Evolutionary conservation across 2,329 filamentous ascomycete species (phyloP), one percentile per base, ranked within the genome.

Genomic region (Albifimbria verrucaria): DNA sequence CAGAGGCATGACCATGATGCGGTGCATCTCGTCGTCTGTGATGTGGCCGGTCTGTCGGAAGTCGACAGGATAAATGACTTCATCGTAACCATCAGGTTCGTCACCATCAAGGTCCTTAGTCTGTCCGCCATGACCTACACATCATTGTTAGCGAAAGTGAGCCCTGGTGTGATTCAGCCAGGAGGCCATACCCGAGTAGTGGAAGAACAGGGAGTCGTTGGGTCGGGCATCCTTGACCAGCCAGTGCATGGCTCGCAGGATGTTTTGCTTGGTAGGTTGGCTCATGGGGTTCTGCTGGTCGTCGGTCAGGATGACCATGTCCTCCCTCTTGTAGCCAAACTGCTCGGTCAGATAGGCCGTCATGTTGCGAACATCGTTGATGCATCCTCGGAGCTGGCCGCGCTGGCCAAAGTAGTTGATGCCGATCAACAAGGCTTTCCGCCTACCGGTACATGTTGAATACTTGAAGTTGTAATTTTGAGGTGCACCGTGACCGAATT

Each of bases 341-440:
- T 91, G 86, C 70, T 92, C 85, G 58, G 90, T 90, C 54, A 97
- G 77, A 68, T 96, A 97, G 48, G 82, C 81, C 21, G 92, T 96
- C 91, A 97, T 96, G 76, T 97, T 97, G 73, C 92, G 90, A 43
- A 97, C 93, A 68, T 97, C 93, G 68, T 97, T 97, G 77, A 97
- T 97, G 67, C 93, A 97, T 45, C 93, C 93, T 53, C 92, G 81
- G 47, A 97, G 79, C 77, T 97, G 90, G 24, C 92, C 92, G 53
- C 90, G 85, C 73, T 97, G 92, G 49, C 89, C 87, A 68, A 97
- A 97, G 74, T 97, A 97, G 74, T 97, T 97, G 77, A 97, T 96
- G 52, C 93, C 93, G 61, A 97, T 93, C 56, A 97, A 73, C 25
- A 97, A 76, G 4, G 92, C 93, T 75, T 97, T 97, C 67, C 92